phyloP scores from a whole-genome alignment of 768 basidiomycete species.

The Psilocybe cubensis region DNA sequence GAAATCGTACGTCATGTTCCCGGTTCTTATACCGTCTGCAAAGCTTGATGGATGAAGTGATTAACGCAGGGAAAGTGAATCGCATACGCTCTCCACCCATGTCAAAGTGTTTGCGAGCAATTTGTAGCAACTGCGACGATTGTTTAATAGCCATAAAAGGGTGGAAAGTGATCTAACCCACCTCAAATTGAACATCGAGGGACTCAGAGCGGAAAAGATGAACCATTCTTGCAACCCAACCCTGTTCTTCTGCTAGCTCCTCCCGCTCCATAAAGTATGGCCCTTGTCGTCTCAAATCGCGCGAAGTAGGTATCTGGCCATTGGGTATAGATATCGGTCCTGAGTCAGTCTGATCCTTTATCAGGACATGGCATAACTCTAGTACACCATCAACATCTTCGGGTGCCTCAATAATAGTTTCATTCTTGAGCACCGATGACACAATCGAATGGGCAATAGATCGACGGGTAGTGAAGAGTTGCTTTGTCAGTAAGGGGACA shows the following conservation, averaged over 20 bases:
- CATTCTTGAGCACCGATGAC: constrained; percentile 94
- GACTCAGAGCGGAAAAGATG: constrained; percentile 92
- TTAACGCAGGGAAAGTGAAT: constrained; percentile 95
- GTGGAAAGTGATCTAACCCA: constrained; percentile 33
- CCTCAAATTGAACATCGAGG: constrained; percentile 89
- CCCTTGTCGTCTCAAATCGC: constrained; percentile 59
- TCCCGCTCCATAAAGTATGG: constrained; percentile 73
- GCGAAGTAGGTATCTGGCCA: constrained; percentile 32
- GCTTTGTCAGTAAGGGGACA: constrained; percentile 77
- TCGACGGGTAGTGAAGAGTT: constrained; percentile 88
- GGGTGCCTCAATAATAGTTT: constrained; percentile 90
- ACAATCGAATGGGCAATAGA: constrained; percentile 95
- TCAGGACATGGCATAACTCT: constrained; percentile 90
- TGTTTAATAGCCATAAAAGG: background rate
- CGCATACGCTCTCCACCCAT: constrained; percentile 94
- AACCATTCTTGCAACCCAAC: constrained; percentile 98
- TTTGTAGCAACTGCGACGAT: constrained; percentile 75
- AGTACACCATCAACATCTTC: constrained; percentile 95
- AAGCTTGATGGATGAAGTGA: constrained; percentile 90
- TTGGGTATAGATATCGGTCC: constrained; percentile 31
- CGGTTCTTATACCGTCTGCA: constrained; percentile 89
- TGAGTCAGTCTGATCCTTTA: constrained; percentile 80
- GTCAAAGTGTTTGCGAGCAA: constrained; percentile 87
- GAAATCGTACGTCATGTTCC: constrained; percentile 63
- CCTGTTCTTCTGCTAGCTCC: constrained; percentile 97